These are phyloP conservation scores for Taiwanofungus camphoratus DNA, from an alignment of 1,284 basidiomycete genomes.

Conservation along the genomic window DNA sequence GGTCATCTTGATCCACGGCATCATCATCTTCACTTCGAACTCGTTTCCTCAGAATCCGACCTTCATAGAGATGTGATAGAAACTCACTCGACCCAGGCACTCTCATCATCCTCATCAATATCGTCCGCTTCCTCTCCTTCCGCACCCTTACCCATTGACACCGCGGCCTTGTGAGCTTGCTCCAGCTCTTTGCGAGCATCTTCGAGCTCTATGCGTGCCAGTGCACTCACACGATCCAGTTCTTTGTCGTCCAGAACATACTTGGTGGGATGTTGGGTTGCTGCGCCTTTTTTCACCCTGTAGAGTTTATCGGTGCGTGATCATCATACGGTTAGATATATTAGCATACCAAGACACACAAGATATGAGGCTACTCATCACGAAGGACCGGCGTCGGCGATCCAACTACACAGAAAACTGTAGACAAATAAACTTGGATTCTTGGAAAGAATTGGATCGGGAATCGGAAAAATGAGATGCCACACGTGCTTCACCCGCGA, in stretches of 20 bases:
- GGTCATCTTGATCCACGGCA: slow-evolving; percentile 63
- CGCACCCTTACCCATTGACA: slow-evolving; percentile 64
- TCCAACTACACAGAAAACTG: slow-evolving; percentile 1
- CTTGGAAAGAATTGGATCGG: neutral
- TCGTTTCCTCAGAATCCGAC: slow-evolving; percentile 18
- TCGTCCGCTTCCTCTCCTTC: slow-evolving; percentile 52
- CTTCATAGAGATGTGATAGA: slow-evolving; percentile 10
- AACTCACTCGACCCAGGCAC: slow-evolving; percentile 80
- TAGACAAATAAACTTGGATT: neutral
- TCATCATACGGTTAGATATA: neutral
- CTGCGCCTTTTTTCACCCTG: slow-evolving; percentile 84
- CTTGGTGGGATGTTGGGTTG: slow-evolving; percentile 75
- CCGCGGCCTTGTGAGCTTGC: slow-evolving; percentile 73
- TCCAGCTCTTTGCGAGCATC: slow-evolving; percentile 85
- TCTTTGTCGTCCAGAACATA: slow-evolving; percentile 92
- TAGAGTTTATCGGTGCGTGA: slow-evolving; percentile 16
- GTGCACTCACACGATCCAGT: slow-evolving; percentile 83
- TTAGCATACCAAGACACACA: slow-evolving; percentile 39
- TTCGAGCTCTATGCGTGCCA: slow-evolving; percentile 85
- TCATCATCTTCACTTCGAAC: slow-evolving; percentile 43
- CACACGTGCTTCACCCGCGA: slow-evolving; percentile 1
- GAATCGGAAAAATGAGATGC: neutral
- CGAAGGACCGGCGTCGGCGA: no score
- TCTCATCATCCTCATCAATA: slow-evolving; percentile 44
- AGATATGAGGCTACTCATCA: slow-evolving; percentile 74